phyloP scores from a whole-genome alignment of 768 basidiomycete species.

The Auriscalpium microsporum region DNA sequence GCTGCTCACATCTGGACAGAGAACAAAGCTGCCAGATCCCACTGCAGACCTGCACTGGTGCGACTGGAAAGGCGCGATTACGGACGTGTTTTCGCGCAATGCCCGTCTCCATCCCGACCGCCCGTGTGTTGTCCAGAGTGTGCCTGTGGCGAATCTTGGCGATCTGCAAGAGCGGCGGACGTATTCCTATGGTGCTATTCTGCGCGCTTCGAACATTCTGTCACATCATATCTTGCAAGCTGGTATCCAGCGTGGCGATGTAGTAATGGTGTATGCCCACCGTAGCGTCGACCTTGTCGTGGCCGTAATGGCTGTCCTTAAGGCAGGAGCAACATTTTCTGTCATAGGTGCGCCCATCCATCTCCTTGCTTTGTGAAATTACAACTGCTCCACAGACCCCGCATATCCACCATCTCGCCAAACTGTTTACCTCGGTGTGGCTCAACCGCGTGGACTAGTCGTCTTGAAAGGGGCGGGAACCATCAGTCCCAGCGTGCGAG shows the following conservation, averaged over 20 bases:
- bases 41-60: conserved; percentile 91
- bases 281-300: conserved; percentile 94
- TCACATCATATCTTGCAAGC: conserved; percentile 82
- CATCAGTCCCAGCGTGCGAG: conserved; percentile 72
- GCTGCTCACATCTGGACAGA: conserved; percentile 66
- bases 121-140: conserved; percentile 82
- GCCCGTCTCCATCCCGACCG: conserved; percentile 71
- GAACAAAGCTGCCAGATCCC: conserved; percentile 68
- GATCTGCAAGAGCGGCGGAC: conserved; percentile 43
- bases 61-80: conserved; percentile 94
- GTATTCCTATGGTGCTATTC: conserved; percentile 76
- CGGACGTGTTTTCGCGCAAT: conserved; percentile 88
- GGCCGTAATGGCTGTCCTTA: conserved; percentile 93
- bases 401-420: conserved; percentile 93
- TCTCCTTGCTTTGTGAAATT: neutral
- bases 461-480: conserved; percentile 85
- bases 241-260: conserved; percentile 87
- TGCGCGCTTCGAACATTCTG: conserved; percentile 79
- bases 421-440: conserved; percentile 87
- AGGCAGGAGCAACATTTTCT: conserved; percentile 93
- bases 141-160: conserved; percentile 33
- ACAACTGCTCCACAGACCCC: conserved; percentile 52
- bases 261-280: conserved; percentile 97
- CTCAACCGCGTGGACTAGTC: conserved; percentile 83
- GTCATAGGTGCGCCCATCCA: conserved; percentile 69